These are phyloP conservation scores for Nothophytophthora sp. DNA, from an alignment of 352 stramenopile genomes.

Conservation along the genomic window DNA sequence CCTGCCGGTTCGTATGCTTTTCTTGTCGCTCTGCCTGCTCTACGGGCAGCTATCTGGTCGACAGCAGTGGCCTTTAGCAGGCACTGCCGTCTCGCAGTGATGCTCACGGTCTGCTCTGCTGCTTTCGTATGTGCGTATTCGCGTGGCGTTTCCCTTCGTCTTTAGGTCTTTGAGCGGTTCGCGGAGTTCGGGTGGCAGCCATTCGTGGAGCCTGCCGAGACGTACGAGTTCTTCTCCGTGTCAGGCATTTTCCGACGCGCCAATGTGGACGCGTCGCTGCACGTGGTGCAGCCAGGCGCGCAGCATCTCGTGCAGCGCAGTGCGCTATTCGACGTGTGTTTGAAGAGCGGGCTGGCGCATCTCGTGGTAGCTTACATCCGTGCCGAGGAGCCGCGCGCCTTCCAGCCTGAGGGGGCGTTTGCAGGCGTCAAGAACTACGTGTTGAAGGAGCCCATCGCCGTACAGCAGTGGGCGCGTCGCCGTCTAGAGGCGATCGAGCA, in stretches of 20 bases:
- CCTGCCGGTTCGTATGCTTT: slow-evolving; percentile 28
- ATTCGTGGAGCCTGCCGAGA: slow-evolving; percentile 81
- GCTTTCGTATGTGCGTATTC: background rate
- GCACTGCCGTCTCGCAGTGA: background rate
- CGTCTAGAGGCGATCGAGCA: slow-evolving; percentile 60
- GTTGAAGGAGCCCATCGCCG: slow-evolving; percentile 78
- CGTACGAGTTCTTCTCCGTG: slow-evolving; percentile 85
- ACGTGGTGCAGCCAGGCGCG: slow-evolving; percentile 25
- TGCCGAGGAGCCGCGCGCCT: slow-evolving; percentile 27
- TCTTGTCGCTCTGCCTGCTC: background rate
- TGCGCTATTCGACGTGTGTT: slow-evolving; percentile 77
- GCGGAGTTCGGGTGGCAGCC: slow-evolving; percentile 76
- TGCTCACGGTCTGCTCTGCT: background rate
- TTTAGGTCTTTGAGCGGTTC: slow-evolving; percentile 76
- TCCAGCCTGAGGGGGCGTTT: slow-evolving; percentile 24
- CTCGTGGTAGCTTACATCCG: slow-evolving; percentile 76
- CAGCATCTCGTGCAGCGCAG: slow-evolving; percentile 63
- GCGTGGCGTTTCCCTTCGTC: slow-evolving; percentile 2
- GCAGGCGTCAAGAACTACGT: slow-evolving; percentile 56
- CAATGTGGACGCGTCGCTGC: slow-evolving; percentile 60
- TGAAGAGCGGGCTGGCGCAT: slow-evolving; percentile 68
- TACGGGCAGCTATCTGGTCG: too few relatives aligned
- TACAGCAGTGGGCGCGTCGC: slow-evolving; percentile 74
- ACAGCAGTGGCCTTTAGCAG: too few relatives aligned
- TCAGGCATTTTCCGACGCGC: slow-evolving; percentile 71